Percentiles rank a stretch among this genome's conserved stretches.
phyloP scores from a whole-genome alignment of 192 early-diverging fungal genomes.

The Coemansia sp. region DNA sequence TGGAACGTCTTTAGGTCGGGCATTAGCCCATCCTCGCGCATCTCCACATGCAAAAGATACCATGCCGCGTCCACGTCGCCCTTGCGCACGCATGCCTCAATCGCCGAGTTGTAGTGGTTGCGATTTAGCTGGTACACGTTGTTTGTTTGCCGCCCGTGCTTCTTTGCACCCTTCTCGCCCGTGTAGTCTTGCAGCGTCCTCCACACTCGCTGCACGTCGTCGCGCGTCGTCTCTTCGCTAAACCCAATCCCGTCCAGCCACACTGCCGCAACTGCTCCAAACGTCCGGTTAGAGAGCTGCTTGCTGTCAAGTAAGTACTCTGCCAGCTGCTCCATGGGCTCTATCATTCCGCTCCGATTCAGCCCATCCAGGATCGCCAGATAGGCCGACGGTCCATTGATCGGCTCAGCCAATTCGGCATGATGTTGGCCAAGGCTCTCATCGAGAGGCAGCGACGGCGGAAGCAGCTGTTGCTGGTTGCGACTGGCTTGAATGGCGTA shows the following conservation, averaged over 20 bases:
- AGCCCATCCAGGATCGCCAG: slow-evolving; percentile 33
- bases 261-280: slow-evolving; percentile 21
- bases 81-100: slow-evolving; percentile 45
- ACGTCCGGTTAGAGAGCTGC: slow-evolving; percentile 10
- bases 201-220: slow-evolving; percentile 35
- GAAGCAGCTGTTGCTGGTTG: neutral
- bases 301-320: slow-evolving; percentile 23
- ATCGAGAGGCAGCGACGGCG: neutral
- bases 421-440: neutral
- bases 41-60: slow-evolving; percentile 32
- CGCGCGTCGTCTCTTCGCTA: slow-evolving; percentile 8
- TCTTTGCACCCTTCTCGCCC: neutral
- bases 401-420: neutral
- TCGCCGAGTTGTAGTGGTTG: slow-evolving; percentile 41
- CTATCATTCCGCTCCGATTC: slow-evolving; percentile 17
- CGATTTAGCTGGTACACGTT: slow-evolving; percentile 18
- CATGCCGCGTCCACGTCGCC: slow-evolving; percentile 41
- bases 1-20: slow-evolving; percentile 35
- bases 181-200: slow-evolving; percentile 6
- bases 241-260: slow-evolving; percentile 42
- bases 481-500: neutral
- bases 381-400: slow-evolving; percentile 13
- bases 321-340: slow-evolving; percentile 32
- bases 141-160: neutral
- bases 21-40: slow-evolving; percentile 19